Evolutionary conservation across 495 filamentous ascomycete genomes (phyloP).

Genomic region (Lophiotrema nucula): DNA sequence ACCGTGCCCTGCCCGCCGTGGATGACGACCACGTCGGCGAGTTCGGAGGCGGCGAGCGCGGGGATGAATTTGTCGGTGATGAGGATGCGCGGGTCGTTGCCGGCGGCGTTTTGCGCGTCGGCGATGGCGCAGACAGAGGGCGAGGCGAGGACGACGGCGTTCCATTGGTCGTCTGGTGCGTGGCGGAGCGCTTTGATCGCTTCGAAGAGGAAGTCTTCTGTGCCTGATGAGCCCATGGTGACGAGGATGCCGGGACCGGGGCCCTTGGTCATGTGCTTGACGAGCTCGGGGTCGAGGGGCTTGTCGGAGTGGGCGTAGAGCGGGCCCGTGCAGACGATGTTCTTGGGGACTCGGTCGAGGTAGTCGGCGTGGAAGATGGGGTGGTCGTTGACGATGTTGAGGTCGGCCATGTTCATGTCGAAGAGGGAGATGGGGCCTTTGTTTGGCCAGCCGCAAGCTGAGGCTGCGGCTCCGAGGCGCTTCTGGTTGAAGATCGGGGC

Average conservation of each 20-base stretch:
- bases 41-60: conserved; percentile 20
- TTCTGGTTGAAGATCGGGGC: conserved; percentile 25
- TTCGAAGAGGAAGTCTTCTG: conserved; percentile 31
- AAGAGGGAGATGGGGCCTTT: conserved; percentile 28
- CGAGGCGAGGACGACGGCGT: conserved; percentile 33
- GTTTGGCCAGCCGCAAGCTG: conserved; percentile 16
- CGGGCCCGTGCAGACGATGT: conserved; percentile 33
- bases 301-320: conserved; percentile 23
- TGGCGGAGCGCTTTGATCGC: conserved; percentile 27
- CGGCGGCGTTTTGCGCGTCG: conserved; percentile 16
- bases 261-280: conserved; percentile 12
- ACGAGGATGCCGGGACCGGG: conserved; percentile 24
- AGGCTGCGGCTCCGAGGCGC: conserved; percentile 20
- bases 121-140: conserved; percentile 29
- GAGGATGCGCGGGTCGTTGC: conserved; percentile 23
- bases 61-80: conserved; percentile 36
- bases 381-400: conserved; percentile 36
- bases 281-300: conserved; percentile 30
- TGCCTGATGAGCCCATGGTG: conserved; percentile 35
- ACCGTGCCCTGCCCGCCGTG: conserved; percentile 38
- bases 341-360: conserved; percentile 13
- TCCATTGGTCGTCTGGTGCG: conserved; percentile 27
- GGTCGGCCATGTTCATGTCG: conserved; percentile 34
- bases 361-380: conserved; percentile 32
- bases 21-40: conserved; percentile 33